A percentile compares a stretch with the other conserved stretches of the same genome.
Evolutionary conservation across 2,329 filamentous ascomycete genomes (phyloP).

Genomic region (Xylaria sp.): DNA sequence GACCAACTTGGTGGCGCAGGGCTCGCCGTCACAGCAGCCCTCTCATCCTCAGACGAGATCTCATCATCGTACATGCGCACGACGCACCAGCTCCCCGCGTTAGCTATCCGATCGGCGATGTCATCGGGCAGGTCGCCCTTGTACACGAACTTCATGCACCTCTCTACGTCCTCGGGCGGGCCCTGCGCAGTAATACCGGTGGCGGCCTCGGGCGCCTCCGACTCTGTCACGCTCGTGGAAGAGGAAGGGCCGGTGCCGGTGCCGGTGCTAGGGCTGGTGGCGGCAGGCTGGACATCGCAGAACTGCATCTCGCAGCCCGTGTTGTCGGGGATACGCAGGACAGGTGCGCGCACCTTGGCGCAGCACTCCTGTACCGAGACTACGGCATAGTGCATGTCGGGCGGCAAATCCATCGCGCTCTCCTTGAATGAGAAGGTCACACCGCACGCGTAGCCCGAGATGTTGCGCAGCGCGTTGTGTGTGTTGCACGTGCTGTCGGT

Average conservation of each 20-base stretch:
- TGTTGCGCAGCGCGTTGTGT: conserved; percentile 30
- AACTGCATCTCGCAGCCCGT: conserved; percentile 34
- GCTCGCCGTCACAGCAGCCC: conserved; percentile 21
- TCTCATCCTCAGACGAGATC: conserved; percentile 9
- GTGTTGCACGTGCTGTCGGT: conserved; percentile 29
- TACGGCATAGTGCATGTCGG: conserved; percentile 30
- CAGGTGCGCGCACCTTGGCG: conserved; percentile 16
- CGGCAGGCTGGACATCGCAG: conserved; percentile 23
- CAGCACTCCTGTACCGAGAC: conserved; percentile 28
- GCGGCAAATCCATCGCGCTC: conserved; percentile 11
- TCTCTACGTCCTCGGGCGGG: conserved; percentile 17
- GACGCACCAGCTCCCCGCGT: conserved; percentile 24
- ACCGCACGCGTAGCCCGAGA: conserved; percentile 29
- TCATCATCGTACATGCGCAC: conserved; percentile 26
- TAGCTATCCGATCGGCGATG: conserved; percentile 16
- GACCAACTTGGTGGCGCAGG: conserved; percentile 31
- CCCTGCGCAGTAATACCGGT: too few species aligned
- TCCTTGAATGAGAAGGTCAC: conserved; percentile 29
- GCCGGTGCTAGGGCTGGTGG: conserved; percentile 21
- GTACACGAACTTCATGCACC: conserved; percentile 28
- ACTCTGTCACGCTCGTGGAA: conserved; percentile 15
- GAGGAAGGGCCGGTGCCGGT: conserved; percentile 23
- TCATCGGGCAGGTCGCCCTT: conserved; percentile 28
- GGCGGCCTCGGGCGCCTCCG: too few species aligned
- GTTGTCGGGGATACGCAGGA: conserved; percentile 31